Evolutionary conservation across 2,329 filamentous ascomycete species (phyloP), one percentile per base, ranked within the genome.

Genomic region (Xylariaceae sp.): DNA sequence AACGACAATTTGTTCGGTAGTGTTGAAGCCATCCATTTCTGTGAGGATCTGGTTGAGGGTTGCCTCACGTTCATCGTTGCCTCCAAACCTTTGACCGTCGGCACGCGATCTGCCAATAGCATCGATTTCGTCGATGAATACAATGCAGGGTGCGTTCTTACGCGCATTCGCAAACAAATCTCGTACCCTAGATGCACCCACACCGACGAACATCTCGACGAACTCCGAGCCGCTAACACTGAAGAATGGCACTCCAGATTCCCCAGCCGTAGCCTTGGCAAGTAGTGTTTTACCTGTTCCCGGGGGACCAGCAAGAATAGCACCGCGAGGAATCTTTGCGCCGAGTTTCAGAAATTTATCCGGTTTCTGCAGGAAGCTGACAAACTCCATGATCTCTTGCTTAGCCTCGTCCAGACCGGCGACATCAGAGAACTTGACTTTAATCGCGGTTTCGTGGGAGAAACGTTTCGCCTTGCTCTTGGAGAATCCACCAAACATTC

Each of bases 21-120:
- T 97, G 67, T 96, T 96, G 81, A 97, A 97, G 44, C 91, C 93
- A 63, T 98, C 93, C 93, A 98, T 98, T 65, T 98, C 93, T 0
- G 93, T 98, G 40, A 98, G 73, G 47, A 98, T 97, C 69, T 98
- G 93, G 67, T 98, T 98, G 19, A 98, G 81, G 0, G 93, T 98
- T 36, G 87, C 88, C 69, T 98, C 93, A 47, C 93, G 85, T 70
- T 98, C 93, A 61, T 98, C 93, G 60, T 97, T 97, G 47, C 93
- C 93, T 50, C 91, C 85, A 44, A 88, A 88, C 11, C 70, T 69
- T 35, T 84, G 85, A 28, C 84, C 80, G 61, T 95, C 94, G 17
- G 83, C 76, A 68, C 93, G 81, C 41, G 91, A 87, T 62, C 90
- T 89, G 55, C 93, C 93, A 57, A 98, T 96, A 43, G 93, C 93